Conservation (phyloP, 768 basidiomycete genomes). For the Pleurotus sapidus region DNA sequence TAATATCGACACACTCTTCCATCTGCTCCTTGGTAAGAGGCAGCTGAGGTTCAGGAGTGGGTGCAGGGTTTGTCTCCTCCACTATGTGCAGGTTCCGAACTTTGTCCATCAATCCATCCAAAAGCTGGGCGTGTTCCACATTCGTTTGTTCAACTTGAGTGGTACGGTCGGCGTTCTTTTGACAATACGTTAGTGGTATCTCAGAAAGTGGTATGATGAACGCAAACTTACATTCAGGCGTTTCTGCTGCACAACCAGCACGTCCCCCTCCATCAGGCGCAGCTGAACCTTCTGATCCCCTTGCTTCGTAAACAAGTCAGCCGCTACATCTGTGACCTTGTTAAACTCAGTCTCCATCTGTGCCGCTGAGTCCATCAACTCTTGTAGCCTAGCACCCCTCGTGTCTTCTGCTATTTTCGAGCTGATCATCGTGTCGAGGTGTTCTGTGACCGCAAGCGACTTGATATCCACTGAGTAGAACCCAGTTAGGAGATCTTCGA, state of each 20-base stretch:
- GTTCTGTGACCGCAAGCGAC: background rate
- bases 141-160: background rate
- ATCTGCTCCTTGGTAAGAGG: conserved; percentile 1
- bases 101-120: background rate
- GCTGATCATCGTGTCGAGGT: background rate
- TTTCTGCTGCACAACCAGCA: background rate
- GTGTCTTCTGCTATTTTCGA: background rate
- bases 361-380: background rate
- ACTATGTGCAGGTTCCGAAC: background rate
- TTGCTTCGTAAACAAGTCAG: background rate
- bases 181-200: background rate
- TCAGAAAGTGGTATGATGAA: background rate
- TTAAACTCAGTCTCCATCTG: background rate
- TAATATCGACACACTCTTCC: background rate
- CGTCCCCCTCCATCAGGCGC: background rate
- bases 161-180: background rate
- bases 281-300: background rate
- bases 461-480: background rate
- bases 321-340: background rate
- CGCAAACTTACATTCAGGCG: background rate
- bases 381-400: background rate
- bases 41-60: background rate
- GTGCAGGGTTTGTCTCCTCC: background rate
- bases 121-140: background rate
- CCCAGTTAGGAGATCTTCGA: background rate